Evolutionary conservation across 2,329 filamentous ascomycete species (phyloP), one percentile per base, ranked within the genome.

Genomic region (Madurella mycetomatis): DNA sequence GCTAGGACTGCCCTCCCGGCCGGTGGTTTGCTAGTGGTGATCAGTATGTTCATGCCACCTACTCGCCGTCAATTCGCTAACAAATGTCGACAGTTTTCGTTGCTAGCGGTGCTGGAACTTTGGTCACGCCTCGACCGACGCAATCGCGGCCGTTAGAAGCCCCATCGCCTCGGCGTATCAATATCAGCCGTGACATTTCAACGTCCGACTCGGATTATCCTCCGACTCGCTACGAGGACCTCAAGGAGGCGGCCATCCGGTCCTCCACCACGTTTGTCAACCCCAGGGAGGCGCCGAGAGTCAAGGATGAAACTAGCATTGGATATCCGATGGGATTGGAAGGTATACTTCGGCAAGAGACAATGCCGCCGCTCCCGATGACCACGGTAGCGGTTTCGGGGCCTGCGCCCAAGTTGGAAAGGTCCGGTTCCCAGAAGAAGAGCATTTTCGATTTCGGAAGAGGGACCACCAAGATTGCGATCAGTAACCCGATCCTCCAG

Each of bases 1-100:
- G 64, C 73, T 41, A 72, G 75, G 57, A 82, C 77, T 2, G 72
- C 77, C 7, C 64, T 82, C 19, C 80, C 81, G 32, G 75, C 78
- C 4, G 65, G 70, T 31, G 80, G 80, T 2, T 69, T 82, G 16
- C 65, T 74, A 30, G 64, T 80, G 13, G 59, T 81, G 39, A 72
- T 82, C 57, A 71, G 78, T 81, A 71, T 60, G 72, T 69, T 44
- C 34, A 9, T n/a, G 31, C 15, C 13, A 41, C 2, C 5, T 15
- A 18, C 42, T n/a, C n/a, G 8, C 1, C 31, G 8, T 11, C 30
- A 13, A 16, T 41, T 40, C 19, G 15, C 17, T 58, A 57, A 52
- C 62, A 66, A 31, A 63, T n/a, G n/a, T 25, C 40, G 34, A 15
- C 56, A 76, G 73, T 67, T 37, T 61, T 73, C 15, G 66, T 79